Evolutionary conservation across 163 green algal genomes (phyloP).

Genomic region (Trebouxiophyceae sp.): DNA sequence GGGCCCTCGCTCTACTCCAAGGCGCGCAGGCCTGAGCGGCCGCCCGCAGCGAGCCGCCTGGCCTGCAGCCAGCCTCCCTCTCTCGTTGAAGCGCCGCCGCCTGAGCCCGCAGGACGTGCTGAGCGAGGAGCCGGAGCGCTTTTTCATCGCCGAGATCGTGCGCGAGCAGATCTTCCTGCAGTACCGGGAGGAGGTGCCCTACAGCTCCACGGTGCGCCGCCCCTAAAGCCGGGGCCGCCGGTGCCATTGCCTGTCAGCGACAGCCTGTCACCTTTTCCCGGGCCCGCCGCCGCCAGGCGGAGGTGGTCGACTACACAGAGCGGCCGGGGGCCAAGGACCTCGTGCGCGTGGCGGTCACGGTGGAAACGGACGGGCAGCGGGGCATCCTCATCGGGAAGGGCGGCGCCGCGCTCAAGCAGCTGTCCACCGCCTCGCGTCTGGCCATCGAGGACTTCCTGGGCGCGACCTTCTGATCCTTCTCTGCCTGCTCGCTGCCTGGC

Average conservation of each 20-base stretch:
- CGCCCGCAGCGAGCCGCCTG: too few relatives aligned
- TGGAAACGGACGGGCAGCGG: conserved; percentile 31
- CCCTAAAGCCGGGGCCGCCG: not conserved
- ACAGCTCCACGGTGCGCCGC: conserved; percentile 57
- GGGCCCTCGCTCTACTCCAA: conserved; percentile 78
- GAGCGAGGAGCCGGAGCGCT: conserved; percentile 67
- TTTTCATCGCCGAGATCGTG: conserved; percentile 92
- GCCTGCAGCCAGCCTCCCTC: too few relatives aligned
- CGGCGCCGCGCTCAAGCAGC: conserved; percentile 37
- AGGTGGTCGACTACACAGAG: conserved; percentile 75
- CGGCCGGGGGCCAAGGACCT: conserved; percentile 64
- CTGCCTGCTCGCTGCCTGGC: not conserved
- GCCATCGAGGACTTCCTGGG: conserved; percentile 41
- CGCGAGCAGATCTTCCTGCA: conserved; percentile 91
- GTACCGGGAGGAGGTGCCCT: conserved; percentile 88
- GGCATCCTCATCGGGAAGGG: conserved; percentile 61
- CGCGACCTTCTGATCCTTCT: not conserved
- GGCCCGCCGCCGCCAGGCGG: too few relatives aligned
- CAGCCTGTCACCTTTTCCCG: too few relatives aligned
- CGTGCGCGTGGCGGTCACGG: conserved; percentile 19
- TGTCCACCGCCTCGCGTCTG: conserved; percentile 19
- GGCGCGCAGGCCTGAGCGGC: conserved; percentile 21
- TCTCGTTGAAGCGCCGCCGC: too few relatives aligned
- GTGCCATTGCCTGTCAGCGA: too few relatives aligned
- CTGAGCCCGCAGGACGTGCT: conserved; percentile 57